A percentile compares a stretch with the other conserved stretches of the same genome.
These are phyloP conservation scores for Russula vinacea DNA, from an alignment of 768 basidiomycete genomes.

Conservation along the genomic window DNA sequence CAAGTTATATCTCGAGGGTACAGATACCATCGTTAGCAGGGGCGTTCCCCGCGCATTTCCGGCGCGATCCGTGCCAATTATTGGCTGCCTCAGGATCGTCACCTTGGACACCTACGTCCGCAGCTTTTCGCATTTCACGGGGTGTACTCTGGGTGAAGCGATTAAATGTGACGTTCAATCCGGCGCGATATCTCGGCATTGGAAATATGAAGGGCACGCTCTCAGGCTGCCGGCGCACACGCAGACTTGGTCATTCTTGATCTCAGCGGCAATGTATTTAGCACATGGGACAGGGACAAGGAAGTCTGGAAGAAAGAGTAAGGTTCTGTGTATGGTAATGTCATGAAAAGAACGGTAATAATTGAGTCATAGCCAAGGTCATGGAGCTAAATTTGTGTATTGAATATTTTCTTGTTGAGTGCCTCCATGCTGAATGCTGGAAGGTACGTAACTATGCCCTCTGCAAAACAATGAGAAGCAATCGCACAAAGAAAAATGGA, in stretches of 20 bases:
- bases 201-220: too few relatives aligned
- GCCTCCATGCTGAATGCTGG: neutral
- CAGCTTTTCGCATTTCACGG: too few relatives aligned
- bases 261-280: constrained; percentile 57
- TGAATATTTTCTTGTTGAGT: neutral
- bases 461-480: neutral
- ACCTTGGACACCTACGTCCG: too few relatives aligned
- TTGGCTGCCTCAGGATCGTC: neutral
- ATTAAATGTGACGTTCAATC: too few relatives aligned
- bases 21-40: constrained; percentile 87
- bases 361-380: too few relatives aligned
- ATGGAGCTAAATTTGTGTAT: neutral
- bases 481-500: neutral
- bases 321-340: neutral
- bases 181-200: too few relatives aligned
- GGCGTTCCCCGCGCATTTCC: constrained; percentile 35
- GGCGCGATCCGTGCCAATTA: neutral
- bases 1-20: constrained; percentile 78
- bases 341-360: neutral
- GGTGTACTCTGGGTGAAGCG: too few relatives aligned
- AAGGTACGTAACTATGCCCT: neutral
- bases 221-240: too few relatives aligned
- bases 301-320: constrained; percentile 47
- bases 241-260: constrained; percentile 81
- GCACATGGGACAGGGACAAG: constrained; percentile 75